Conservation (phyloP, 306 rosid genomes). For the Ziziphus jujuba region DNA sequence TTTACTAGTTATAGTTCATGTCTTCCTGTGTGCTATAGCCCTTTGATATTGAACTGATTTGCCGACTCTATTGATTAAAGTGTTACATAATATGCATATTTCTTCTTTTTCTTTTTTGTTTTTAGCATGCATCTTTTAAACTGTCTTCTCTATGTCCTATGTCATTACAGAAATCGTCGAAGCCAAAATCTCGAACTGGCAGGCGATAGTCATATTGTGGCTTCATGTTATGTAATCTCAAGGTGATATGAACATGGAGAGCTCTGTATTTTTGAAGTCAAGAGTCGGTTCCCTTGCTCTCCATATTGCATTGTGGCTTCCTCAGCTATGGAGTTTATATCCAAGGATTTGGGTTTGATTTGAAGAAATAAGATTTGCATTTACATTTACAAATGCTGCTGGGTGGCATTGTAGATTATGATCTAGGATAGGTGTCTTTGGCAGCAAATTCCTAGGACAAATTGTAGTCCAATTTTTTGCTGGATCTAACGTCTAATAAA, state of each 20-base stretch:
- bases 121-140: constrained; percentile 22
- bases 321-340: constrained; percentile 21
- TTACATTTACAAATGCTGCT: constrained; percentile 12
- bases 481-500: constrained; percentile 5
- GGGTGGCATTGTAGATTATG: constrained; percentile 29
- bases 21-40: neutral
- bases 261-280: constrained; percentile 14
- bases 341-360: neutral
- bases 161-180: constrained; percentile 67
- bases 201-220: constrained; percentile 50
- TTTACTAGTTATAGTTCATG: neutral
- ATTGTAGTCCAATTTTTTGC: constrained; percentile 20
- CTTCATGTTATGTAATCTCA: constrained; percentile 26
- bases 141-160: constrained; percentile 9
- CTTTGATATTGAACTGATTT: constrained; percentile 8
- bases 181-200: constrained; percentile 66
- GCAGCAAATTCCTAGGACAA: constrained; percentile 15
- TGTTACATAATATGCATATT: constrained; percentile 5
- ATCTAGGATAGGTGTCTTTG: constrained; percentile 28
- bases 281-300: constrained; percentile 23
- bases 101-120: too few species aligned
- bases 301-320: constrained; percentile 21
- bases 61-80: constrained; percentile 1
- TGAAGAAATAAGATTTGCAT: constrained; percentile 5
- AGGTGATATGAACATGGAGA: constrained; percentile 14